phyloP scores from a whole-genome alignment of 2,329 filamentous ascomycete genomes.

The Cytospora schulzeri region DNA sequence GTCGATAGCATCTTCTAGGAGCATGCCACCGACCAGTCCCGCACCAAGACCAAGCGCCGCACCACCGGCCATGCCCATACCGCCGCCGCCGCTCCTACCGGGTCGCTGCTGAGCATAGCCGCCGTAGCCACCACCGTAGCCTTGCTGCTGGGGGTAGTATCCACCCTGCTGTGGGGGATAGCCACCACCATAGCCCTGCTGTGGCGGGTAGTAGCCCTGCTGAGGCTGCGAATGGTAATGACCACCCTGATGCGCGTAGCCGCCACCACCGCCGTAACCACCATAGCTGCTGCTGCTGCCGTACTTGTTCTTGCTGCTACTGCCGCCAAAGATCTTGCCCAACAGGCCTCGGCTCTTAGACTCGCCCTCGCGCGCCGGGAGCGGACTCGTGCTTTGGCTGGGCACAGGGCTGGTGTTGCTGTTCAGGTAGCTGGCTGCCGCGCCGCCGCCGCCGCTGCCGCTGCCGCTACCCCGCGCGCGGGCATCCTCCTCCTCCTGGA shows the following conservation, averaged over 20 bases:
- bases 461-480: slow-evolving; percentile 44
- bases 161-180: slow-evolving; percentile 35
- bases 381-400: slow-evolving; percentile 41
- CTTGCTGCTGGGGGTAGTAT: slow-evolving; percentile 35
- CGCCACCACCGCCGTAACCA: slow-evolving; percentile 35
- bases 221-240: slow-evolving; percentile 37
- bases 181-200: slow-evolving; percentile 32
- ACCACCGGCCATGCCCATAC: slow-evolving; percentile 71
- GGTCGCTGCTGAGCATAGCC: slow-evolving; percentile 47
- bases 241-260: slow-evolving; percentile 38
- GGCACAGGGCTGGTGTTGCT: slow-evolving; percentile 29
- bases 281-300: slow-evolving; percentile 35
- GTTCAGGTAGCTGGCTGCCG: slow-evolving; percentile 40
- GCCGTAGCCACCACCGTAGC: slow-evolving; percentile 26
- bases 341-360: slow-evolving; percentile 51
- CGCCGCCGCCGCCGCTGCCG: slow-evolving; percentile 37
- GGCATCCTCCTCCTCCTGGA: slow-evolving; percentile 84
- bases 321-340: slow-evolving; percentile 54
- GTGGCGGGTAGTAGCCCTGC: slow-evolving; percentile 41
- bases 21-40: slow-evolving; percentile 75
- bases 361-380: slow-evolving; percentile 44
- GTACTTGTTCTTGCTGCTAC: slow-evolving; percentile 47
- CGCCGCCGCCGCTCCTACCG: slow-evolving; percentile 40
- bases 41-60: slow-evolving; percentile 79
- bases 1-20: slow-evolving; percentile 70